phyloP scores from a whole-genome alignment of 2,329 filamentous ascomycete genomes.

The Aspergillus piperis region DNA sequence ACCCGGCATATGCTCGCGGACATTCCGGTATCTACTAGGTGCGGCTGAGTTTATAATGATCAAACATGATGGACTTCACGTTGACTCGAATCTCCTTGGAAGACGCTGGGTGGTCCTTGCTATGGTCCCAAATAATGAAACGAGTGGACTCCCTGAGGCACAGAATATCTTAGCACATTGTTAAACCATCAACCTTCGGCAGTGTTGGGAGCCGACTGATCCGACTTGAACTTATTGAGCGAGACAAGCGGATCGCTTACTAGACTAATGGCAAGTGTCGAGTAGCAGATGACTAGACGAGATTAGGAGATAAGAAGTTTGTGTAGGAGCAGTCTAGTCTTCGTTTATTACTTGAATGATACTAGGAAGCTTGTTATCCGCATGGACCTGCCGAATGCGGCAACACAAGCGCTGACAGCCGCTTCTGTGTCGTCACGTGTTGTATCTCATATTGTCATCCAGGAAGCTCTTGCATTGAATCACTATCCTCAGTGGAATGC shows the following conservation, averaged over 20 bases:
- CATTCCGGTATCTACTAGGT: background rate
- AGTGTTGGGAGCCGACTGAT: background rate
- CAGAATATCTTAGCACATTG: background rate
- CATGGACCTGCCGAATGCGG: constrained; percentile 24
- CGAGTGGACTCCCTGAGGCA: too few relatives aligned
- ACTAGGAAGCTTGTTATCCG: constrained; percentile 5
- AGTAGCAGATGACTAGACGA: background rate
- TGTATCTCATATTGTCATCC: background rate
- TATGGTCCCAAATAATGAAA: too few relatives aligned
- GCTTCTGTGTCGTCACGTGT: constrained; percentile 12
- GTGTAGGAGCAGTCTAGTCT: too few relatives aligned
- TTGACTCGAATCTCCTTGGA: too few relatives aligned
- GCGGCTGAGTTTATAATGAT: background rate
- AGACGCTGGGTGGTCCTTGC: too few relatives aligned
- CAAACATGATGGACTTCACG: too few relatives aligned
- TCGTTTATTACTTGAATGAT: too few relatives aligned
- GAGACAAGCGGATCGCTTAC: background rate
- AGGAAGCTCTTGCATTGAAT: background rate
- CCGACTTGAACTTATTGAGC: background rate
- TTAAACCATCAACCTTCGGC: too few relatives aligned
- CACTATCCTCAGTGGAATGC: too few relatives aligned
- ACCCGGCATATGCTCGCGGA: constrained; percentile 3
- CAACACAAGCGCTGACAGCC: constrained; percentile 1
- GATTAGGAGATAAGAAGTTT: background rate
- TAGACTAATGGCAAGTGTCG: background rate